These are phyloP conservation scores for Lathyrus aphaca DNA, from an alignment of 306 rosid species.

Conservation along the genomic window DNA sequence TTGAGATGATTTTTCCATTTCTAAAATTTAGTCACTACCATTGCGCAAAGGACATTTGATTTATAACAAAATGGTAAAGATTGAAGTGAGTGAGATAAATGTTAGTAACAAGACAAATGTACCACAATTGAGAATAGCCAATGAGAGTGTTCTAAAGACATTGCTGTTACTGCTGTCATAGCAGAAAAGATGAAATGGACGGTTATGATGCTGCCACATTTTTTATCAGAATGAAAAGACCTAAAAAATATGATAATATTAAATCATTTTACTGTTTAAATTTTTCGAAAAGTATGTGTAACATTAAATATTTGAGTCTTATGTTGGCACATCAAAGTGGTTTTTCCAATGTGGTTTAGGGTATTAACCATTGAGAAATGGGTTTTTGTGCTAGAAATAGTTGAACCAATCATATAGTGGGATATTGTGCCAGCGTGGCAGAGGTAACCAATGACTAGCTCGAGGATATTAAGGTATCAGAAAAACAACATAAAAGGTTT, in stretches of 20 bases:
- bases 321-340: constrained; percentile 48
- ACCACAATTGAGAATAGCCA: constrained; percentile 54
- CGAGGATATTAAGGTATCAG: constrained; percentile 94
- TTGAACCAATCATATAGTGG: constrained; percentile 67
- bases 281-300: neutral
- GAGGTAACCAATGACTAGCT: constrained; percentile 75
- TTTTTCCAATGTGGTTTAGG: constrained; percentile 34
- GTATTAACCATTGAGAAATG: constrained; percentile 54
- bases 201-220: constrained; percentile 59
- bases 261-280: constrained; percentile 17
- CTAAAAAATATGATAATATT: constrained; percentile 17
- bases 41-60: no score
- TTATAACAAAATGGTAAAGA: neutral
- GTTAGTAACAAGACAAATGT: constrained; percentile 49
- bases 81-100: constrained; percentile 45
- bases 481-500: constrained; percentile 1
- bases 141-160: constrained; percentile 60
- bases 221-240: constrained; percentile 54
- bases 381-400: constrained; percentile 43
- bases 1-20: no score
- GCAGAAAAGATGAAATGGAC: constrained; percentile 59
- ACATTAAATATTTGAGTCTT: constrained; percentile 13
- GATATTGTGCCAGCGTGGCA: constrained; percentile 64
- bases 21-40: no score
- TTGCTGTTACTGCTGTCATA: constrained; percentile 25